phyloP scores from a whole-genome alignment of 2,329 filamentous ascomycete genomes.

The Nemania sp. region DNA sequence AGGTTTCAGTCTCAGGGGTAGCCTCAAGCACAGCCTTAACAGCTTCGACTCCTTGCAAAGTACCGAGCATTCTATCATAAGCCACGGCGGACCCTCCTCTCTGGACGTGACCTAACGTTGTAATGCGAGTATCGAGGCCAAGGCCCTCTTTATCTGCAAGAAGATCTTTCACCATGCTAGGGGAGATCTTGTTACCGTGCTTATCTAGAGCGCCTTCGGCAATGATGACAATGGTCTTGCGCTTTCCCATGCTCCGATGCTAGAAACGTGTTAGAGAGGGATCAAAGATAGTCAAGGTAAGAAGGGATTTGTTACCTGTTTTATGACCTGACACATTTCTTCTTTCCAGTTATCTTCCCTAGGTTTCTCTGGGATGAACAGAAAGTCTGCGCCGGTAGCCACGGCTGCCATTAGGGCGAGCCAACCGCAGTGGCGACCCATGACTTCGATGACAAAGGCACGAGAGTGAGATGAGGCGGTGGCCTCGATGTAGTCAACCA shows the following conservation, averaged over 20 bases:
- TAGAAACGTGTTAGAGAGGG: slow-evolving; percentile 54
- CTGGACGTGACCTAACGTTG: slow-evolving; percentile 96
- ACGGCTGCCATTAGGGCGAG: slow-evolving; percentile 96
- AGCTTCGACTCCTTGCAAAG: slow-evolving; percentile 92
- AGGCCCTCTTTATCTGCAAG: slow-evolving; percentile 82
- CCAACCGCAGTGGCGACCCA: slow-evolving; percentile 99
- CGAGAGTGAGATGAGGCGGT: slow-evolving; percentile 94
- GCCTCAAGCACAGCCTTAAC: slow-evolving; percentile 92
- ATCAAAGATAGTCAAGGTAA: background rate
- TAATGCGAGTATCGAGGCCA: slow-evolving; percentile 90
- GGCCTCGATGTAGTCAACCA: slow-evolving; percentile 96
- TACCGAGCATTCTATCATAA: slow-evolving; percentile 93
- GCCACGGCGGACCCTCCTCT: slow-evolving; percentile 91
- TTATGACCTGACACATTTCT: slow-evolving; percentile 85
- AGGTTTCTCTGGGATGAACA: slow-evolving; percentile 96
- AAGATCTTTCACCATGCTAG: slow-evolving; percentile 85
- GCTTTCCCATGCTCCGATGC: slow-evolving; percentile 90
- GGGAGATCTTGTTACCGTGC: slow-evolving; percentile 84
- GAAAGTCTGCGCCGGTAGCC: slow-evolving; percentile 93
- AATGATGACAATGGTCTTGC: slow-evolving; percentile 97
- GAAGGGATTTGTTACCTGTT: slow-evolving; percentile 64
- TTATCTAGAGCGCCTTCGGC: slow-evolving; percentile 93
- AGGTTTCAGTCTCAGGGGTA: slow-evolving; percentile 88
- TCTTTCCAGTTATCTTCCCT: slow-evolving; percentile 88
- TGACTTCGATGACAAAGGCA: slow-evolving; percentile 97